phyloP scores from a whole-genome alignment of 2,329 filamentous ascomycete species.

The Hortaea sp. region DNA sequence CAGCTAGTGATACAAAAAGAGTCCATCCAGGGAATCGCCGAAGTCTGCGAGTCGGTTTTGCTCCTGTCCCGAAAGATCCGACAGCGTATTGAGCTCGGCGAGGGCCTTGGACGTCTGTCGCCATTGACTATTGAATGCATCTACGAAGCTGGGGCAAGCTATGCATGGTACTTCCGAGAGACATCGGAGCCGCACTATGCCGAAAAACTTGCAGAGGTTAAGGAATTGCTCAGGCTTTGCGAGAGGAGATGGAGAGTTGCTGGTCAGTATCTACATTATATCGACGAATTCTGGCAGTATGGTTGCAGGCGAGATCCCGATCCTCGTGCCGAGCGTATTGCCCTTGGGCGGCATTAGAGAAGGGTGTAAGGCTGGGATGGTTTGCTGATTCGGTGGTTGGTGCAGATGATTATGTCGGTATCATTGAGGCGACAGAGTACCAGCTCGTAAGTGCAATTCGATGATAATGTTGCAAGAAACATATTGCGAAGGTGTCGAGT shows the following conservation, averaged over 20 bases:
- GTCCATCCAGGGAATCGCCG: constrained; percentile 17
- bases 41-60: constrained; percentile 9
- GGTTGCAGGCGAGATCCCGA: background rate
- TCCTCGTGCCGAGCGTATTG: background rate
- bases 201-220: constrained; percentile 13
- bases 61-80: constrained; percentile 11
- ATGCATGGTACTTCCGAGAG: constrained; percentile 25
- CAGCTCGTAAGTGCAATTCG: constrained; percentile 8
- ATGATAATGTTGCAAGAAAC: background rate
- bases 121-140: constrained; percentile 23
- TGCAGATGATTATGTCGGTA: constrained; percentile 12
- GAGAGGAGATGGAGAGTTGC: constrained; percentile 16
- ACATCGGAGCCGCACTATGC: constrained; percentile 15
- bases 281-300: constrained; percentile 5
- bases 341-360: background rate
- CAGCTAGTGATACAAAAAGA: constrained; percentile 27
- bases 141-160: constrained; percentile 27
- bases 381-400: background rate
- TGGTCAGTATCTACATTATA: constrained; percentile 13
- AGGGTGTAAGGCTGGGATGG: background rate
- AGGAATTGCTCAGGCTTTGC: constrained; percentile 14
- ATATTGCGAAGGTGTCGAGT: no score
- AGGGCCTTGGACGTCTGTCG: constrained; percentile 8
- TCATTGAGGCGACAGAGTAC: constrained; percentile 16
- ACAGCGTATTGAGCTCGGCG: constrained; percentile 5